Conservation (phyloP, 2,329 filamentous ascomycete species). For the Mollisia scopiformis region DNA sequence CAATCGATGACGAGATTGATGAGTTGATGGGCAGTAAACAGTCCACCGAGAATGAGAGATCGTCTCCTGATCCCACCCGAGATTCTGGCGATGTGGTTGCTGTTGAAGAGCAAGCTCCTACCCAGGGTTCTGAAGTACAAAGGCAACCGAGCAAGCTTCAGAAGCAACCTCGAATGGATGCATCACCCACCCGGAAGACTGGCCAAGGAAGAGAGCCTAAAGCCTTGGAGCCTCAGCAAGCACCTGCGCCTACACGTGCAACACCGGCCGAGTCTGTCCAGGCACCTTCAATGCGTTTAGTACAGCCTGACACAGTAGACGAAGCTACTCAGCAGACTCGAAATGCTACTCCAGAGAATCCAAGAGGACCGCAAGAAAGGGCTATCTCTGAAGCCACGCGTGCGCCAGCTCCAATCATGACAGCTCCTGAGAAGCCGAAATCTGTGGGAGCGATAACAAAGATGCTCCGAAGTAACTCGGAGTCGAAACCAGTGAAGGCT, state of each 20-base stretch:
- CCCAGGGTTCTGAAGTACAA: slow-evolving; percentile 42
- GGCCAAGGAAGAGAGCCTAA: slow-evolving; percentile 25
- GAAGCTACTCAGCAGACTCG: slow-evolving; percentile 32
- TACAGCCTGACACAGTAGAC: slow-evolving; percentile 30
- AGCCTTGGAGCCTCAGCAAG: slow-evolving; percentile 27
- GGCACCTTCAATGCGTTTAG: slow-evolving; percentile 35
- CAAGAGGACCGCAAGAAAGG: slow-evolving; percentile 25
- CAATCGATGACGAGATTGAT: slow-evolving; percentile 58
- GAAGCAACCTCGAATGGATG: slow-evolving; percentile 53
- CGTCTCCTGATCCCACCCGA: slow-evolving; percentile 36
- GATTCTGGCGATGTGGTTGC: slow-evolving; percentile 35
- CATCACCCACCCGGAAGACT: slow-evolving; percentile 31
- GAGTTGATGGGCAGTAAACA: slow-evolving; percentile 32
- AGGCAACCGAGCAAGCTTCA: slow-evolving; percentile 70
- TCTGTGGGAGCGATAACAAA: slow-evolving; percentile 44
- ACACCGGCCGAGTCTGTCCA: slow-evolving; percentile 28
- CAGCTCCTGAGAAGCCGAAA: slow-evolving; percentile 46
- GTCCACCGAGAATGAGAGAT: slow-evolving; percentile 47
- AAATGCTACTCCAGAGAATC: slow-evolving; percentile 42
- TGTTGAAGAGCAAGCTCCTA: slow-evolving; percentile 30
- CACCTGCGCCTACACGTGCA: slow-evolving; percentile 31
- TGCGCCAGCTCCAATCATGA: slow-evolving; percentile 39
- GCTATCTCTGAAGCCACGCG: slow-evolving; percentile 40
- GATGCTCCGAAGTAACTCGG: slow-evolving; percentile 45
- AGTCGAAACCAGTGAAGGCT: slow-evolving; percentile 58